Conservation (phyloP, 1,284 basidiomycete genomes). For the Trametes hirsuta region DNA sequence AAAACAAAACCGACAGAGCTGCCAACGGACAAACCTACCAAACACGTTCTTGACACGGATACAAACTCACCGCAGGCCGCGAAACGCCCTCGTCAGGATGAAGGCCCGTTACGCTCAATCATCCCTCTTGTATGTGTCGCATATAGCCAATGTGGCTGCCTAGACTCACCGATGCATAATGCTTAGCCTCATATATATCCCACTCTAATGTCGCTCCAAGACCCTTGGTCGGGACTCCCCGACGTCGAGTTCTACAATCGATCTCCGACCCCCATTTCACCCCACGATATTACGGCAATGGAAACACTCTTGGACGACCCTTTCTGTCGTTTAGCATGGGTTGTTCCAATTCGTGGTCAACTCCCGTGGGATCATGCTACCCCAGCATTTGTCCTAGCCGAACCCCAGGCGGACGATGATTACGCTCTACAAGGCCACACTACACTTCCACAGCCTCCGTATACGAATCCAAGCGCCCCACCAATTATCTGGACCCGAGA, state of each 20-base stretch:
- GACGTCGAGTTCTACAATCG: slow-evolving; percentile 7
- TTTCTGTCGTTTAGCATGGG: slow-evolving; percentile 56
- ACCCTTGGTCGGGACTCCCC: neutral
- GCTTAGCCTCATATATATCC: slow-evolving; percentile 24
- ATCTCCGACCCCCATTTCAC: slow-evolving; percentile 44
- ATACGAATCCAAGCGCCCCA: neutral
- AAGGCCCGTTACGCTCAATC: neutral
- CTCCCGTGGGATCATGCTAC: slow-evolving; percentile 56
- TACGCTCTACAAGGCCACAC: neutral
- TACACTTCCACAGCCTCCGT: neutral
- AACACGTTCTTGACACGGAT: neutral
- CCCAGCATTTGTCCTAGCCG: slow-evolving; percentile 42
- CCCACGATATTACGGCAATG: slow-evolving; percentile 41
- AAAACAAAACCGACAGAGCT: neutral
- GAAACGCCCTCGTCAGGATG: slow-evolving; percentile 17
- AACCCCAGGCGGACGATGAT: neutral
- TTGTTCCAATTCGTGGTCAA: slow-evolving; percentile 63
- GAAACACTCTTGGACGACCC: slow-evolving; percentile 32
- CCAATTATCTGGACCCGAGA: slow-evolving; percentile 54
- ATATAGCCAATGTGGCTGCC: neutral
- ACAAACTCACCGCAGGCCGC: neutral
- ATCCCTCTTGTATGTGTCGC: slow-evolving; percentile 14
- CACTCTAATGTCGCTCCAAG: neutral
- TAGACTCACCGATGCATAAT: neutral
- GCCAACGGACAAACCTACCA: neutral